Percentiles rank a stretch among this genome's conserved stretches.
Conservation (phyloP, 495 filamentous ascomycete species). For the Talaromyces borbonicus region DNA sequence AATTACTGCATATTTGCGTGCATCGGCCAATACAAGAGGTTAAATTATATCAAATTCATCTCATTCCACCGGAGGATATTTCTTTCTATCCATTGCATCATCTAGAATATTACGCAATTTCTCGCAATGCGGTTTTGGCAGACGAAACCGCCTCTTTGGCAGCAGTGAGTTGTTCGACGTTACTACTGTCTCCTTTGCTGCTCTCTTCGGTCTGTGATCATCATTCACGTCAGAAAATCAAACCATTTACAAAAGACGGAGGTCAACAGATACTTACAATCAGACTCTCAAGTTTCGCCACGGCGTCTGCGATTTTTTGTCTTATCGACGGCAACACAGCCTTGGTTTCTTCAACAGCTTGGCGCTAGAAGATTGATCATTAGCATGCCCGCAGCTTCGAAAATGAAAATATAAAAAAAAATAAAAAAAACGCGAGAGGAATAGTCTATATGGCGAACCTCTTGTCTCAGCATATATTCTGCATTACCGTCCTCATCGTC, state of each 20-base stretch:
- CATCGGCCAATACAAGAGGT: no score
- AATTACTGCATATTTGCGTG: no score
- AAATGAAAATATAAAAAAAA: not conserved
- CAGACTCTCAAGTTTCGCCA: slow-evolving; percentile 56
- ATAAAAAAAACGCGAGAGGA: not conserved
- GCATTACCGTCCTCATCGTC: slow-evolving; percentile 50
- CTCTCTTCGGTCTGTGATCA: slow-evolving; percentile 31
- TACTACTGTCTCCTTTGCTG: slow-evolving; percentile 35
- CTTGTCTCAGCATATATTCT: slow-evolving; percentile 67
- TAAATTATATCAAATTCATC: no score
- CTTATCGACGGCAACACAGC: slow-evolving; percentile 62
- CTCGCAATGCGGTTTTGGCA: slow-evolving; percentile 41
- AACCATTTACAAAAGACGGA: not conserved
- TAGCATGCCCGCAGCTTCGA: not conserved
- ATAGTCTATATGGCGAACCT: slow-evolving; percentile 44
- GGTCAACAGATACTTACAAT: slow-evolving; percentile 38
- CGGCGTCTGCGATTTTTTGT: slow-evolving; percentile 53
- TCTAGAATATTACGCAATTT: slow-evolving; percentile 22
- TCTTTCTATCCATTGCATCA: no score
- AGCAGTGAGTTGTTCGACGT: slow-evolving; percentile 45
- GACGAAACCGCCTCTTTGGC: slow-evolving; percentile 51
- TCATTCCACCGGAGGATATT: no score
- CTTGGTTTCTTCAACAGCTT: slow-evolving; percentile 71
- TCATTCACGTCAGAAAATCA: not conserved
- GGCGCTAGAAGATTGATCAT: slow-evolving; percentile 40